phyloP scores from a whole-genome alignment of 495 filamentous ascomycete genomes.

The Aspergillus baeticus region DNA sequence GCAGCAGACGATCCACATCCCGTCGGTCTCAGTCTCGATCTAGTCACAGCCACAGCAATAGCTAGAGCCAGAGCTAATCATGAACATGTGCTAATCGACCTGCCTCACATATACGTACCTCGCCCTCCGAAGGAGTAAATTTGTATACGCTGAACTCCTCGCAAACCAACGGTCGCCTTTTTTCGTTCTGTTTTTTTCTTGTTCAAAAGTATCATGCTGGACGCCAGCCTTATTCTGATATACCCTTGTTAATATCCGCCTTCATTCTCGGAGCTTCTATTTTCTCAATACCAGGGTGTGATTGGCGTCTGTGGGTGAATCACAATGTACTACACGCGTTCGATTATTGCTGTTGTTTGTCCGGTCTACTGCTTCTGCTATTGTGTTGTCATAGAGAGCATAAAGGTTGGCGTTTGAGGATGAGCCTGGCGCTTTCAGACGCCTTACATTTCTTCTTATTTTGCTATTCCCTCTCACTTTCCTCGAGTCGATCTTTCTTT shows the following conservation, averaged over 20 bases:
- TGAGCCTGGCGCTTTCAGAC: conserved; percentile 1
- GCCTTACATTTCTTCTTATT: conserved; percentile 2
- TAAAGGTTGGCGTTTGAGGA: conserved; percentile 2
- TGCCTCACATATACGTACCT: not conserved
- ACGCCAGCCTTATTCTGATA: not conserved
- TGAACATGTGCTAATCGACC: conserved; percentile 1
- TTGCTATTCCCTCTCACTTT: conserved; percentile 5
- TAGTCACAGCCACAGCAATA: conserved; percentile 18
- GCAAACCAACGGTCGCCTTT: not conserved
- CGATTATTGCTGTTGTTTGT: not conserved
- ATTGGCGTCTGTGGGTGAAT: conserved; percentile 4
- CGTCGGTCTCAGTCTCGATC: conserved; percentile 34
- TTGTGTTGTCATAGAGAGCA: conserved; percentile 3
- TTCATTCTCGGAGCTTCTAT: conserved; percentile 1
- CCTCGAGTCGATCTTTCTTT: not conserved
- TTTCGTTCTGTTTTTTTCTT: not conserved
- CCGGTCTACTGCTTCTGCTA: not conserved
- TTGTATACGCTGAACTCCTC: not conserved
- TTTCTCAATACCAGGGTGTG: not conserved
- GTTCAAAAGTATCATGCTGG: not conserved
- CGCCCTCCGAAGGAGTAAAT: not conserved
- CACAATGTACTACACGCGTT: not conserved
- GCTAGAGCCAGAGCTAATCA: conserved; percentile 20
- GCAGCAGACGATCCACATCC: conserved; percentile 38
- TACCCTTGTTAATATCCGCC: not conserved